Base-by-base conservation (phyloP, 1,284 basidiomycete genomes). In the Bjerkandera adusta region DNA sequence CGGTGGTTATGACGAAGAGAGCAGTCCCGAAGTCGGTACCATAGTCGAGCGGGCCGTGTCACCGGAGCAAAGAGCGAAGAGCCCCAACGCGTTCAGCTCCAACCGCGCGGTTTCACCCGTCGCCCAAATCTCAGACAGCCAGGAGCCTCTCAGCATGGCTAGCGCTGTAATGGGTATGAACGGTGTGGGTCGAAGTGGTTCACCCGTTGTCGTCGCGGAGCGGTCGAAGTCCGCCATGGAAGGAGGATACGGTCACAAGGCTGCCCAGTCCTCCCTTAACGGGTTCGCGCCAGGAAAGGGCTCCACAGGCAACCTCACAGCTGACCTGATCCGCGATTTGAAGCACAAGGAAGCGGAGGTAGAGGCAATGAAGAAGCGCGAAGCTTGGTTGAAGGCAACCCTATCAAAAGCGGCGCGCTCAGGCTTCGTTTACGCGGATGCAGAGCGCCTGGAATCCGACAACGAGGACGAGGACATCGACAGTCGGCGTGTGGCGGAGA, bases 331-430 rank as follows among this genome's bases (percentile, higher is more conserved):
- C 40, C 75, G 81, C 29, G 89, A 92, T 56, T 68, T 92, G 48
- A 92, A 88, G 66, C 75, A 77, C 21, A 91, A 86, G 60, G 91
- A 94, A 56, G 71, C 76, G 22, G 94, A 96, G 61, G 63, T 94
- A 26, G 92, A 95, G 54, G 72, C 72, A 27, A 66, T 89, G 57
- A 85, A 80, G 72, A 85, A 83, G 60, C 81, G 90, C 53, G 86
- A 94, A 68, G 72, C 74, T 21, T 97, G 95, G 84, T 86, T 97
- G 81, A 86, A 83, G 63, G 84, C 88, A 33, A 86, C 90, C 4
- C 71, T 98, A 38, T 69, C 75, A 6, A 83, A 87, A 58, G 94
- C 95, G 0, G 75, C 81, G 25, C 81, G 85, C 48, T 77, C 89
- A 48, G 96, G 95, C 11, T 97, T 89, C 65, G 75, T 92, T 22